phyloP scores from a whole-genome alignment of 495 filamentous ascomycete genomes.

The Trichoderma virens region DNA sequence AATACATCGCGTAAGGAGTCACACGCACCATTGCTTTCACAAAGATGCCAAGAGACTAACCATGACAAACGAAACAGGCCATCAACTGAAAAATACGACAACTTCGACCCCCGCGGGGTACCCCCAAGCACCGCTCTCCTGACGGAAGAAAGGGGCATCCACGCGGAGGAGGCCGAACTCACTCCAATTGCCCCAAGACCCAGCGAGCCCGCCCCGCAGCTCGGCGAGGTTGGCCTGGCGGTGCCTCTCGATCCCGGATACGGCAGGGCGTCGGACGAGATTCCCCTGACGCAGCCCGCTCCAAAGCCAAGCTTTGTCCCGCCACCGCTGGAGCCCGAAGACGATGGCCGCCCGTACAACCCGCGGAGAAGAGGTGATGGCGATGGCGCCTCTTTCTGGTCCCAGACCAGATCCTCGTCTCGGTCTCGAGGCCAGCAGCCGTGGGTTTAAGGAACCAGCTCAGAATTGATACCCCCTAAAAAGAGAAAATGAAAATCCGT shows the following conservation, averaged over 20 bases:
- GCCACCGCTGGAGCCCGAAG: no score
- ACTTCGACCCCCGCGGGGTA: not conserved
- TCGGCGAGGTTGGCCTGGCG: not conserved
- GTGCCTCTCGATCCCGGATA: not conserved
- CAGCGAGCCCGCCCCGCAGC: not conserved
- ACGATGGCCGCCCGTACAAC: not conserved
- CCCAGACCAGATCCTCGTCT: not conserved
- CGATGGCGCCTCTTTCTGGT: not conserved
- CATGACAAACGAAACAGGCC: not conserved
- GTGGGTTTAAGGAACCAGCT: not conserved
- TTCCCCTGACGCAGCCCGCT: not conserved
- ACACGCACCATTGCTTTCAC: not conserved
- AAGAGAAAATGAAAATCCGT: not conserved
- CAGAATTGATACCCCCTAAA: not conserved
- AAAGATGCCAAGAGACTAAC: not conserved
- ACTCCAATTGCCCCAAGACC: not conserved
- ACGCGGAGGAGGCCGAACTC: not conserved
- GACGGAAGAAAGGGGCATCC: not conserved
- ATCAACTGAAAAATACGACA: not conserved
- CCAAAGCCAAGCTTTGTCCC: not conserved
- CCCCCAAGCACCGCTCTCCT: not conserved
- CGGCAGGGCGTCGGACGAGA: not conserved
- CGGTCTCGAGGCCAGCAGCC: not conserved
- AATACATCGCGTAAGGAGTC: conserved; percentile 26
- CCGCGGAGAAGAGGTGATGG: not conserved